Conservation (phyloP, 345 rosid species). For the Kernera saxatilis region DNA sequence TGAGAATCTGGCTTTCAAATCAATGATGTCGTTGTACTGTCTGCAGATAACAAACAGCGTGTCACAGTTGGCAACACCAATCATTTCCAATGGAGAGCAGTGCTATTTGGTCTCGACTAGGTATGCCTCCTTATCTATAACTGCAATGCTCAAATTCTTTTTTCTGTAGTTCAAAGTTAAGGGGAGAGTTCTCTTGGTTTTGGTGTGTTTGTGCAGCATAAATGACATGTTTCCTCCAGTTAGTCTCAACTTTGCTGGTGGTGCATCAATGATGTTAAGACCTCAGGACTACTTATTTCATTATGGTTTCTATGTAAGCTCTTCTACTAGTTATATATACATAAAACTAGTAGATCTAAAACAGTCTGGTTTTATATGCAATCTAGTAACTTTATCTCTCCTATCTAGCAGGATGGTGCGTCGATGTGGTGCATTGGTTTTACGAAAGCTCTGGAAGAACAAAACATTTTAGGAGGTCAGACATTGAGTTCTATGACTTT, state of each 20-base stretch:
- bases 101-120: conserved; percentile 75
- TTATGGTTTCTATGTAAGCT: conserved; percentile 62
- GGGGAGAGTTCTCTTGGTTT: neutral
- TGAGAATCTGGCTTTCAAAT: neutral
- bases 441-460: conserved; percentile 48
- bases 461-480: conserved; percentile 88
- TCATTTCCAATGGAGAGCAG: conserved; percentile 63
- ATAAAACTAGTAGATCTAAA: neutral
- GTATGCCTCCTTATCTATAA: conserved; percentile 32
- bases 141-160: conserved; percentile 3
- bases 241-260: conserved; percentile 79
- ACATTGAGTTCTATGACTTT: neutral
- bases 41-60: conserved; percentile 58
- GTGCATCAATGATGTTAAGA: conserved; percentile 72
- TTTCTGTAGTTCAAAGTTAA: neutral
- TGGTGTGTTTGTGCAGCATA: conserved; percentile 39
- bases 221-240: conserved; percentile 67
- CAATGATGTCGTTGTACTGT: neutral
- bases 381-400: neutral
- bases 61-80: conserved; percentile 58
- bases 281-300: conserved; percentile 87
- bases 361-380: neutral
- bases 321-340: neutral
- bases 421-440: conserved; percentile 93
- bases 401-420: conserved; percentile 56